Conservation (phyloP, 1,139 yeast species). For the Arxiozyma slooffiae region DNA sequence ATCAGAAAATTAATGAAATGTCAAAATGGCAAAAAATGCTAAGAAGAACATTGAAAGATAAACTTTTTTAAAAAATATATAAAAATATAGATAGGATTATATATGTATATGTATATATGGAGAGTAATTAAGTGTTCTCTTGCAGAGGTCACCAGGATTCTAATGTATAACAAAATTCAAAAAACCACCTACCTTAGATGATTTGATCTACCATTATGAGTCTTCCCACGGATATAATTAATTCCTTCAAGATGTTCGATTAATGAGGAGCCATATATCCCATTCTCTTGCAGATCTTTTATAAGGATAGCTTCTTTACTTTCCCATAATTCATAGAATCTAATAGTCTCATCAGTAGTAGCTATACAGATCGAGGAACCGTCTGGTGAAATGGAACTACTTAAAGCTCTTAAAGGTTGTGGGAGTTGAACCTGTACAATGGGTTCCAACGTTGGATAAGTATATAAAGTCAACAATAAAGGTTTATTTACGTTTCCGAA, state of each 20-base stretch:
- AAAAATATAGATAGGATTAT: not conserved
- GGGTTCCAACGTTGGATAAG: constrained; percentile 55
- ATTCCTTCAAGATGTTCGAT: constrained; percentile 54
- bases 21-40: not conserved
- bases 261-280: constrained; percentile 47
- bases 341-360: constrained; percentile 63
- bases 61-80: no score
- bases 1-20: not conserved
- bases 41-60: not conserved
- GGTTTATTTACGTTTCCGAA: constrained; percentile 48
- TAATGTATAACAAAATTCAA: no score
- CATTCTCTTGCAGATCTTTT: constrained; percentile 34
- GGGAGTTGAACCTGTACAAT: constrained; percentile 44
- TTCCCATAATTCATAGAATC: constrained; percentile 66
- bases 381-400: constrained; percentile 61
- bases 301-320: constrained; percentile 29
- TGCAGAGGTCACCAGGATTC: not conserved
- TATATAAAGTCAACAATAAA: constrained; percentile 43
- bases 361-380: constrained; percentile 56
- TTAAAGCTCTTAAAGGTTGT: constrained; percentile 47
- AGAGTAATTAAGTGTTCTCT: not conserved
- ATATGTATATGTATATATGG: not conserved
- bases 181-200: not conserved
- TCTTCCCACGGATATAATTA: not conserved
- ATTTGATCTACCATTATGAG: not conserved